Percentiles rank a stretch among this genome's conserved stretches.
Evolutionary conservation across 805 yeast genomes (phyloP).

Genomic region (Candida tallmaniae): DNA sequence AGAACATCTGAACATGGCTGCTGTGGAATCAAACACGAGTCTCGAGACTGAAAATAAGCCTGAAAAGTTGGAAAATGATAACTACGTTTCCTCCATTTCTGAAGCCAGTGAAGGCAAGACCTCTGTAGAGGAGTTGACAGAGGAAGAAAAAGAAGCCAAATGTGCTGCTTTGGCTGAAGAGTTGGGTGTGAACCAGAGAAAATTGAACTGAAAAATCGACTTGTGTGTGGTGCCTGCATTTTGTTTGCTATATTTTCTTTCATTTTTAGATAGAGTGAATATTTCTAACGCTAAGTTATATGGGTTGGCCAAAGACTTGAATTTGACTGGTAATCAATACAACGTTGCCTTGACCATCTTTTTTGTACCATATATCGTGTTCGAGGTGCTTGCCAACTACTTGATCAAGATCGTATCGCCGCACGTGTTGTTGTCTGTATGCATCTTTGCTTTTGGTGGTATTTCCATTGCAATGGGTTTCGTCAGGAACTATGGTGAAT

Average conservation of each 20-base stretch:
- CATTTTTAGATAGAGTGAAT: constrained; percentile 78
- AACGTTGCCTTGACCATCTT: constrained; percentile 64
- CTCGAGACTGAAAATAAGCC: constrained; percentile 1
- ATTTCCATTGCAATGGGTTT: constrained; percentile 65
- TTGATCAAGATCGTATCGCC: constrained; percentile 56
- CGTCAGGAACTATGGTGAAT: constrained; percentile 52
- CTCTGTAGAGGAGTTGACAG: constrained; percentile 1
- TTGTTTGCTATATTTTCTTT: constrained; percentile 66
- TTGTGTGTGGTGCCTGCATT: constrained; percentile 72
- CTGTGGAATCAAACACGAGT: constrained; percentile 3
- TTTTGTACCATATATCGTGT: constrained; percentile 64
- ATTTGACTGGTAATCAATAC: constrained; percentile 54
- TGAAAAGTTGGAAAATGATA: neutral
- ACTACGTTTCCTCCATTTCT: neutral
- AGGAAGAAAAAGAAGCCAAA: constrained; percentile 4
- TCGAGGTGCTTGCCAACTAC: constrained; percentile 64
- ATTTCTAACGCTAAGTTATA: constrained; percentile 77
- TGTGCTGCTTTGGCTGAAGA: constrained; percentile 9
- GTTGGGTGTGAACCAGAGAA: constrained; percentile 47
- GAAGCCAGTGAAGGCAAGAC: neutral
- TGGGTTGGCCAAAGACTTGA: constrained; percentile 55
- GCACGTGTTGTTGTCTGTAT: constrained; percentile 55
- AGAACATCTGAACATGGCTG: neutral
- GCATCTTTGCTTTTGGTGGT: constrained; percentile 61
- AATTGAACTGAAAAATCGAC: constrained; percentile 62